Evolutionary conservation across 1,139 yeast species (phyloP), one percentile per base, ranked within the genome.

Genomic region (Geotrichum fermentans): DNA sequence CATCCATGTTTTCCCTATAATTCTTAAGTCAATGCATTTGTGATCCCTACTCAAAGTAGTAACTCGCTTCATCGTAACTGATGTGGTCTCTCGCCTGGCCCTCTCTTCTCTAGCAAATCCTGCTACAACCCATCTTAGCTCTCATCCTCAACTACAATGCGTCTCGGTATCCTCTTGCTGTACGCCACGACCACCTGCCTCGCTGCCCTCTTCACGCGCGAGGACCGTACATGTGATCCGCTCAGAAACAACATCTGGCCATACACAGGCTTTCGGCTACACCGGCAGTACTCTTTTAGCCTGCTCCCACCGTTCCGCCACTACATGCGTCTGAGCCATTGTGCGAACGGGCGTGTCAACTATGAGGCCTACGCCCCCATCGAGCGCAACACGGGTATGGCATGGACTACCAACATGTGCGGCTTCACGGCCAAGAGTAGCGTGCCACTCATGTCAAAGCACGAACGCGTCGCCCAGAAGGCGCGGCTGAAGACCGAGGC

Each of bases 191-290:
- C 18, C 17, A 17, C 16, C 5, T 13, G 24, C 26, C n/a, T 20
- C 16, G 33, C 36, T 2, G 43, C 52, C 5, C 28, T 50, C 5
- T 30, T 47, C n/a, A 6, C 17, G 10, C 60, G 58, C 41, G 68
- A 65, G 46, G 72, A 70, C 49, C 63, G 63, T 43, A 60, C 62
- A 3, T 74, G 78, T 55, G 70, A 72, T 56, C 74, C 76, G 0
- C 47, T 53, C 13, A 58, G 59, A 22, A 52, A 53, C 14, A 56
- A 57, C 30, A 56, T 62, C n/a, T 24, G 69, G 5, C 73, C 77
- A 0, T 82, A 77, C 55, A 73, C 83, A 0, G 90, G 90, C 0
- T 79, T 80, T 60, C 76, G 78, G 52, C 67, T 82, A 2, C 74
- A 75, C 45, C 69, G 83, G 40, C 74, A 76, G 34, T 77, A 75